A percentile compares a stretch with the other conserved stretches of the same genome.
Evolutionary conservation across 23 red algal species (phyloP).

Genomic region (Pyropia yezoensis): DNA sequence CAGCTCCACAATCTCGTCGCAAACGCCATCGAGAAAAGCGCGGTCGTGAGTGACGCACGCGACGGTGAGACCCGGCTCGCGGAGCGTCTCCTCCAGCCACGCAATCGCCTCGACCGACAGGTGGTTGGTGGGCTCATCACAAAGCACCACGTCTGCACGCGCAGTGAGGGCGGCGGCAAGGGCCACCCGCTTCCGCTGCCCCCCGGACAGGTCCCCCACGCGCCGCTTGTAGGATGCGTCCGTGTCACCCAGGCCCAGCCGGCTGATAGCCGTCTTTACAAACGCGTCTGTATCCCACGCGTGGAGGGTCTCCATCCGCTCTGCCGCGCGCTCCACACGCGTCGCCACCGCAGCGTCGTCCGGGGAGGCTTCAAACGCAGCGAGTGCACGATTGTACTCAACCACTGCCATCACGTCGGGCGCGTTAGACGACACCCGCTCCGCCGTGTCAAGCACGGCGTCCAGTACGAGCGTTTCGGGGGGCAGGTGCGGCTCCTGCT

Average conservation of each 20-base stretch:
- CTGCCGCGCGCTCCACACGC: constrained; percentile 16
- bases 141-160: constrained; percentile 66
- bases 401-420: constrained; percentile 22
- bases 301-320: constrained; percentile 23
- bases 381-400: constrained; percentile 5
- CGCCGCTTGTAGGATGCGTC: constrained; percentile 5
- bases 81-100: constrained; percentile 68
- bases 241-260: constrained; percentile 15
- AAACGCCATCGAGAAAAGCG: constrained; percentile 60
- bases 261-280: constrained; percentile 14
- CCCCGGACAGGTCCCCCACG: constrained; percentile 43
- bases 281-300: constrained; percentile 65
- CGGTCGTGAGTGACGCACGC: constrained; percentile 76
- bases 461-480: constrained; percentile 2
- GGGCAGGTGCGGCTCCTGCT: constrained; percentile 31
- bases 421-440: constrained; percentile 7
- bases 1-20: constrained; percentile 64
- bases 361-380: neutral
- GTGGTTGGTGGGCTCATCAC: constrained; percentile 95
- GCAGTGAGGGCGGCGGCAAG: constrained; percentile 60
- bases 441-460: constrained; percentile 27
- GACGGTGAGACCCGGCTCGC: constrained; percentile 45
- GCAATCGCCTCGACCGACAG: constrained; percentile 61
- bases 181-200: constrained; percentile 73
- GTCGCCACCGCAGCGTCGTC: neutral